Evolutionary conservation across 805 yeast species (phyloP).

Genomic region (Metschnikowia orientalis): DNA sequence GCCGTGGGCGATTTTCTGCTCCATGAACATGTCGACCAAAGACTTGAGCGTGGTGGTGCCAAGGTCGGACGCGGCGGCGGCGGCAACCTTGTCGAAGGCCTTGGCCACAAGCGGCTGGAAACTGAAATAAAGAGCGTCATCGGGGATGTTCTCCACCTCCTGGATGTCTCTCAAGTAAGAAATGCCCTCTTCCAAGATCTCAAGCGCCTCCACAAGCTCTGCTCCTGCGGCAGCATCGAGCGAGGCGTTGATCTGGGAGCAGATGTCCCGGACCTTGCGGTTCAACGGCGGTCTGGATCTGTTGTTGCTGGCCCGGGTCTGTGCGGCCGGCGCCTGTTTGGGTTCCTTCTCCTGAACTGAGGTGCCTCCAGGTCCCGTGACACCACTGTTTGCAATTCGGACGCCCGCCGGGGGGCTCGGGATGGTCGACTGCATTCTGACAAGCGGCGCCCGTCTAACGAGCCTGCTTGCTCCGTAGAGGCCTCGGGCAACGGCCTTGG

Average conservation of each 20-base stretch:
- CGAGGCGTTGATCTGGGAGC: slow-evolving; percentile 27
- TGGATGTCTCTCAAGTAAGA: slow-evolving; percentile 37
- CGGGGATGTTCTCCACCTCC: slow-evolving; percentile 27
- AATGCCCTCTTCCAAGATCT: slow-evolving; percentile 40
- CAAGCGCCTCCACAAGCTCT: slow-evolving; percentile 28
- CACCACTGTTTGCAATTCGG: background rate
- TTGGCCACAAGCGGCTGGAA: slow-evolving; percentile 28
- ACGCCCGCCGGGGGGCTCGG: slow-evolving; percentile 1
- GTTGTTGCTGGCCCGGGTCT: background rate
- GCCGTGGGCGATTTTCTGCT: slow-evolving; percentile 30
- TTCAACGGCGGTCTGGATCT: slow-evolving; percentile 14
- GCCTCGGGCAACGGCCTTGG: slow-evolving; percentile 11
- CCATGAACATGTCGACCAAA: slow-evolving; percentile 26
- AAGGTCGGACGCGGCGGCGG: slow-evolving; percentile 13
- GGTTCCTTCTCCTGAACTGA: background rate
- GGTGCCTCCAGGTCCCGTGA: background rate
- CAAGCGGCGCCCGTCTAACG: slow-evolving; percentile 8
- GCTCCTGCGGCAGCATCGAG: slow-evolving; percentile 15
- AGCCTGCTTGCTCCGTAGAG: slow-evolving; percentile 7
- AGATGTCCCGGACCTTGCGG: slow-evolving; percentile 32
- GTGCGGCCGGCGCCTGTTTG: background rate
- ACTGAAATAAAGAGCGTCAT: slow-evolving; percentile 20
- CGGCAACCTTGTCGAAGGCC: slow-evolving; percentile 18
- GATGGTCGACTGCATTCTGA: slow-evolving; percentile 9
- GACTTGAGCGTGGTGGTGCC: slow-evolving; percentile 13